These are phyloP conservation scores for Plasmodium coatneyi DNA, from an alignment of 169 alveolate genomes.

Conservation along the genomic window DNA sequence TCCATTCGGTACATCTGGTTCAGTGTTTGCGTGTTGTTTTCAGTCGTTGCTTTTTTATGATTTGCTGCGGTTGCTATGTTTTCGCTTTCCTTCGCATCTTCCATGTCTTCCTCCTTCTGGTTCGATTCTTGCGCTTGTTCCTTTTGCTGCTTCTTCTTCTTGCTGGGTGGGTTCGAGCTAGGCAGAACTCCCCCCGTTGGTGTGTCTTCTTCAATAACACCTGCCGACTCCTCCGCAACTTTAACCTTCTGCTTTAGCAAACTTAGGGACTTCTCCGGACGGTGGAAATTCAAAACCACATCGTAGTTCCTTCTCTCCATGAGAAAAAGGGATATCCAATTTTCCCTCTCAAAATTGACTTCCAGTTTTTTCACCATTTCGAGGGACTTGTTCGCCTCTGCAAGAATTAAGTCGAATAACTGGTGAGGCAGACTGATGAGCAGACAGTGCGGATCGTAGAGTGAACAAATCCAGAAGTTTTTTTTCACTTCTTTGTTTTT, in stretches of 20 bases:
- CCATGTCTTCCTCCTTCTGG: background rate
- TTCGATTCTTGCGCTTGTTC: no score
- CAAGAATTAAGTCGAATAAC: background rate
- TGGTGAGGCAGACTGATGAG: slow-evolving; percentile 25
- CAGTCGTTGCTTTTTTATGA: background rate
- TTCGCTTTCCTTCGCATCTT: background rate
- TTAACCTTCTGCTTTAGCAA: background rate
- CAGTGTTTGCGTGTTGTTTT: background rate
- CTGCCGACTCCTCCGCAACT: background rate
- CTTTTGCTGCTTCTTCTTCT: background rate
- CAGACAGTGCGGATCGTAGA: slow-evolving; percentile 34
- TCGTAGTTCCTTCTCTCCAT: slow-evolving; percentile 15
- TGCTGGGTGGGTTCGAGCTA: no score
- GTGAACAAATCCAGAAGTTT: slow-evolving; percentile 42
- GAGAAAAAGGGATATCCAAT: slow-evolving; percentile 34
- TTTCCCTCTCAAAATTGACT: slow-evolving; percentile 15
- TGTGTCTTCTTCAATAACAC: no score
- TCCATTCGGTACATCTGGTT: slow-evolving; percentile 4
- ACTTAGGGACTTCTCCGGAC: background rate
- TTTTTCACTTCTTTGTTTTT: slow-evolving; percentile 13
- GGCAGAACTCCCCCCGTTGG: background rate
- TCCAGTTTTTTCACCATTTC: background rate
- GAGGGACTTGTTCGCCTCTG: slow-evolving; percentile 6
- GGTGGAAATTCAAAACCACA: slow-evolving; percentile 5
- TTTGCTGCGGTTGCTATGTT: background rate